Evolutionary conservation across 495 filamentous ascomycete species (phyloP).

Genomic region (Cercophora scortea): DNA sequence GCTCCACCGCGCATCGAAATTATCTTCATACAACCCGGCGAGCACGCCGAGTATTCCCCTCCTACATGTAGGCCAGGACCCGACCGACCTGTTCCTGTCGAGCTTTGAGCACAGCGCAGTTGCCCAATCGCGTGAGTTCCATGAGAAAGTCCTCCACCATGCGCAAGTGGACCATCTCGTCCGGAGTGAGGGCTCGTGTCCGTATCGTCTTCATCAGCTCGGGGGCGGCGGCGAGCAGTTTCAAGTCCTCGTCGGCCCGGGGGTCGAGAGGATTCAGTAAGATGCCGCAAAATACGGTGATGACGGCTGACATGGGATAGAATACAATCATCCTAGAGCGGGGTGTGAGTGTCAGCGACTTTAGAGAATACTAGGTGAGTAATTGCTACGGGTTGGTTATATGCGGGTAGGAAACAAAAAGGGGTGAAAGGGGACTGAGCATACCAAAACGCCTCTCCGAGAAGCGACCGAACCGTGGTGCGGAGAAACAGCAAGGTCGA

Average conservation of each 20-base stretch:
- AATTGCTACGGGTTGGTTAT: neutral
- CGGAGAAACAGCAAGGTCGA: conserved; percentile 41
- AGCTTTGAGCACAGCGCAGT: conserved; percentile 8
- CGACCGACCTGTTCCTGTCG: neutral
- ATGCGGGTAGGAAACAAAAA: neutral
- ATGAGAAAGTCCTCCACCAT: conserved; percentile 41
- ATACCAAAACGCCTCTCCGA: conserved; percentile 42
- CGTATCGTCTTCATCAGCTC: conserved; percentile 38
- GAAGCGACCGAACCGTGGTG: conserved; percentile 30
- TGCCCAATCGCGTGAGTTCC: conserved; percentile 33
- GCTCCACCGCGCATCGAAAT: no score
- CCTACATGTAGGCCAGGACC: no score
- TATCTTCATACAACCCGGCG: no score
- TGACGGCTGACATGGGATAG: conserved; percentile 45
- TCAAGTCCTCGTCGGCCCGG: conserved; percentile 37
- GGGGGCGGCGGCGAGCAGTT: conserved; percentile 31
- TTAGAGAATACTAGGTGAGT: neutral
- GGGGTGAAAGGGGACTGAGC: conserved; percentile 1
- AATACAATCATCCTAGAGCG: conserved; percentile 36
- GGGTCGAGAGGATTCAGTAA: conserved; percentile 39
- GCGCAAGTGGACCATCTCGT: conserved; percentile 39
- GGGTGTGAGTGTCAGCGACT: neutral
- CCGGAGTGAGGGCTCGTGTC: conserved; percentile 25
- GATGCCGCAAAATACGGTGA: conserved; percentile 44
- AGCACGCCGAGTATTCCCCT: no score